These are phyloP conservation scores for Cinchona pubescens DNA, from an alignment of 257 asterid species.

Conservation along the genomic window DNA sequence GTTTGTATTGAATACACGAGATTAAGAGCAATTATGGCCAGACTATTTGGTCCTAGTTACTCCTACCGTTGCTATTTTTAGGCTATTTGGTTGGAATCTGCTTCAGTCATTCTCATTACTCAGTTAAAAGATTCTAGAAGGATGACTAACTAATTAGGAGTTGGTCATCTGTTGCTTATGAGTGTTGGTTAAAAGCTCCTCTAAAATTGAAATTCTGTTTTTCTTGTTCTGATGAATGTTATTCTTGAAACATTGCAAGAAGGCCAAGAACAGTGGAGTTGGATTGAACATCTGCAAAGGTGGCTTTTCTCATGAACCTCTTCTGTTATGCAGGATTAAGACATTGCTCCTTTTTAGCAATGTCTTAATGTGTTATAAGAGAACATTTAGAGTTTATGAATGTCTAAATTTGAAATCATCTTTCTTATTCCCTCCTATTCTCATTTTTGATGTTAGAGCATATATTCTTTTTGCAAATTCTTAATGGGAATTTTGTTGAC, in stretches of 20 bases:
- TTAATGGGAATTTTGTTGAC: background rate
- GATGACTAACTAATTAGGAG: background rate
- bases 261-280: background rate
- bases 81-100: background rate
- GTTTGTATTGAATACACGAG: background rate
- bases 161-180: background rate
- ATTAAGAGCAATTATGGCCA: background rate
- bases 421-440: too few relatives aligned
- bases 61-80: background rate
- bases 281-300: background rate
- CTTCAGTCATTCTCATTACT: background rate
- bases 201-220: too few relatives aligned
- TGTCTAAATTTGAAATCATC: background rate
- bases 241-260: background rate
- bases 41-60: background rate
- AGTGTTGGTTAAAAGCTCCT: background rate
- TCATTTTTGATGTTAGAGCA: background rate
- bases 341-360: background rate
- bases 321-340: too few relatives aligned
- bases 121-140: background rate
- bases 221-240: background rate
- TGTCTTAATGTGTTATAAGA: background rate
- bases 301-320: background rate
- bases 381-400: background rate
- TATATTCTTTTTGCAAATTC: background rate